Conservation (phyloP, 129 eudicot genomes). For the Helianthus tuberosus region DNA sequence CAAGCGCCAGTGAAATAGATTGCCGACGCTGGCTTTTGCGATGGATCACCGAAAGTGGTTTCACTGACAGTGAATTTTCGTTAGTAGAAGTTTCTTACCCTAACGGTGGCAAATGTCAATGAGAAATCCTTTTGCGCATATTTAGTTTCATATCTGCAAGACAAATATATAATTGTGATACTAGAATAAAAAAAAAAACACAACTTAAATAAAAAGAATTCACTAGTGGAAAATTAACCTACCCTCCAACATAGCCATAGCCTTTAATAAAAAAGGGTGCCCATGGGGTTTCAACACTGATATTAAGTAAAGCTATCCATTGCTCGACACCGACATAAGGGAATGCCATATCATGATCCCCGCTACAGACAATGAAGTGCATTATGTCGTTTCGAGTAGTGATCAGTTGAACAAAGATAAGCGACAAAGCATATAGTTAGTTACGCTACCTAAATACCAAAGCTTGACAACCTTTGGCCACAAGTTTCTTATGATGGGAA, state of each 20-base stretch:
- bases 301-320: slow-evolving; percentile 11
- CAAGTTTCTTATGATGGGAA: slow-evolving; percentile 19
- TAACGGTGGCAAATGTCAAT: slow-evolving; percentile 12
- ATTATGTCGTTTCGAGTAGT: no score
- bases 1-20: no score
- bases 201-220: neutral
- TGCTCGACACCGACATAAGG: slow-evolving; percentile 14
- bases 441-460: slow-evolving; percentile 10
- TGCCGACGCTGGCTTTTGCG: no score
- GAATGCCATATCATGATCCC: slow-evolving; percentile 27
- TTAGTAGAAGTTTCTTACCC: neutral
- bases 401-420: neutral
- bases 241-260: slow-evolving; percentile 25
- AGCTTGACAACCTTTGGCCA: neutral
- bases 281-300: slow-evolving; percentile 2
- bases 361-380: slow-evolving; percentile 4
- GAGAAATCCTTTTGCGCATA: slow-evolving; percentile 14
- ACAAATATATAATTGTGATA: neutral
- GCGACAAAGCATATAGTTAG: neutral
- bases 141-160: slow-evolving; percentile 20
- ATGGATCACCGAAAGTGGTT: no score
- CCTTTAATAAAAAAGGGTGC: neutral
- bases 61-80: no score
- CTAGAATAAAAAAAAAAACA: neutral
- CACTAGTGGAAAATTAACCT: neutral